phyloP scores from a whole-genome alignment of 75 land plant genomes.

The Pinus tabuliformis region DNA sequence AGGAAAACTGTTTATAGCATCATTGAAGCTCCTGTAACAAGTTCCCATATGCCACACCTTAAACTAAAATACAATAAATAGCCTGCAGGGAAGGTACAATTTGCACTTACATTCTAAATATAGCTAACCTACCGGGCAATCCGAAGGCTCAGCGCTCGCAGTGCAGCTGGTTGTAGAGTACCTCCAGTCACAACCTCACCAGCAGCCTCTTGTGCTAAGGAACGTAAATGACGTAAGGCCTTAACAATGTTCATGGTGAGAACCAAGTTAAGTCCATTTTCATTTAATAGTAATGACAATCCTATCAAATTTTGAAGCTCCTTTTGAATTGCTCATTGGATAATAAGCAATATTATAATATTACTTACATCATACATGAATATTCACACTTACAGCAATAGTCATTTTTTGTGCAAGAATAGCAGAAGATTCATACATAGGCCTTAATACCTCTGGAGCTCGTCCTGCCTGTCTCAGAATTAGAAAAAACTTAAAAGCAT shows the following conservation, averaged over 20 bases:
- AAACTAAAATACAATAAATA: not conserved
- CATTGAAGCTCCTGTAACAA: conserved; percentile 41
- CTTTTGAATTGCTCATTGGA: not conserved
- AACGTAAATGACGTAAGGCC: conserved; percentile 40
- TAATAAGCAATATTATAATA: not conserved
- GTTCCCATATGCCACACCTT: conserved; percentile 2
- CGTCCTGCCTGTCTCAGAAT: conserved; percentile 19
- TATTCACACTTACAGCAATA: conserved; percentile 17
- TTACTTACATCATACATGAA: not conserved
- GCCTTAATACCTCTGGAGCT: conserved; percentile 39
- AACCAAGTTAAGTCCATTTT: not conserved
- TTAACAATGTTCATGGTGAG: conserved; percentile 1
- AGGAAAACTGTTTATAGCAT: conserved; percentile 40
- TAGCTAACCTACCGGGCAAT: conserved; percentile 24
- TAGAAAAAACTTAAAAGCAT: not conserved
- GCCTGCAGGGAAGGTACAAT: not conserved
- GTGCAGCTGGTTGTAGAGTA: conserved; percentile 39
- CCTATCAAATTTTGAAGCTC: not conserved
- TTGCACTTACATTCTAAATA: not conserved
- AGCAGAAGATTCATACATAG: conserved; percentile 44
- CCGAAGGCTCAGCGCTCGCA: conserved; percentile 37
- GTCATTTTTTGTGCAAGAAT: conserved; percentile 45
- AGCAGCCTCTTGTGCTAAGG: conserved; percentile 36
- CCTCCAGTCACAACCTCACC: conserved; percentile 30
- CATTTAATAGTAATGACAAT: not conserved